Conservation (phyloP, 2,329 filamentous ascomycete genomes). For the Gremmenia infestans region DNA sequence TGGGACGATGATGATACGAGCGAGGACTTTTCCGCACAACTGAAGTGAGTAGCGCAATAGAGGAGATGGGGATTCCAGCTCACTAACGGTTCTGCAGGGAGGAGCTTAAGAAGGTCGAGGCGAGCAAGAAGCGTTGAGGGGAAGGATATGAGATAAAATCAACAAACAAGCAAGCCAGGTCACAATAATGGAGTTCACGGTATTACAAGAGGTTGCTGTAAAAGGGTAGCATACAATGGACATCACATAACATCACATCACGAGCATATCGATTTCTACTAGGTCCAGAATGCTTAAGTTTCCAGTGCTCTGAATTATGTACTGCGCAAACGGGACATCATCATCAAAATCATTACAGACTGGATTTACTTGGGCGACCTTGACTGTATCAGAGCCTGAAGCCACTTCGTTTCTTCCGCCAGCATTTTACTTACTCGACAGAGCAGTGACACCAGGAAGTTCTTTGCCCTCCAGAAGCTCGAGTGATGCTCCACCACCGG, state of each 20-base stretch:
- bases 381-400: constrained; percentile 27
- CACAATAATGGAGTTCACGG: constrained; percentile 24
- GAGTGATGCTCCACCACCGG: constrained; percentile 89
- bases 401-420: constrained; percentile 8
- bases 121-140: constrained; percentile 57
- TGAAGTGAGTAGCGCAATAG: constrained; percentile 61
- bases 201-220: constrained; percentile 19
- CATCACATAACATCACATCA: constrained; percentile 18
- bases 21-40: constrained; percentile 91
- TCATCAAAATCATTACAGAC: constrained; percentile 24
- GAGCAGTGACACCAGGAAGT: constrained; percentile 84
- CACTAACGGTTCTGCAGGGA: constrained; percentile 49
- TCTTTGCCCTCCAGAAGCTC: constrained; percentile 98
- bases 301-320: constrained; percentile 20
- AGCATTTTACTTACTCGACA: constrained; percentile 66
- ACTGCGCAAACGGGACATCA: constrained; percentile 11
- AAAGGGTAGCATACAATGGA: constrained; percentile 27
- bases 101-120: constrained; percentile 91
- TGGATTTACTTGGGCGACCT: constrained; percentile 26
- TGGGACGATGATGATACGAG: constrained; percentile 98
- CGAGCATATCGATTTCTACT: constrained; percentile 6
- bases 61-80: too few relatives aligned
- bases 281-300: constrained; percentile 6
- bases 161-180: constrained; percentile 20
- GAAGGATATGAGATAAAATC: constrained; percentile 28